Base-by-base conservation (phyloP, 768 basidiomycete genomes). In the Agrocybe pediades region DNA sequence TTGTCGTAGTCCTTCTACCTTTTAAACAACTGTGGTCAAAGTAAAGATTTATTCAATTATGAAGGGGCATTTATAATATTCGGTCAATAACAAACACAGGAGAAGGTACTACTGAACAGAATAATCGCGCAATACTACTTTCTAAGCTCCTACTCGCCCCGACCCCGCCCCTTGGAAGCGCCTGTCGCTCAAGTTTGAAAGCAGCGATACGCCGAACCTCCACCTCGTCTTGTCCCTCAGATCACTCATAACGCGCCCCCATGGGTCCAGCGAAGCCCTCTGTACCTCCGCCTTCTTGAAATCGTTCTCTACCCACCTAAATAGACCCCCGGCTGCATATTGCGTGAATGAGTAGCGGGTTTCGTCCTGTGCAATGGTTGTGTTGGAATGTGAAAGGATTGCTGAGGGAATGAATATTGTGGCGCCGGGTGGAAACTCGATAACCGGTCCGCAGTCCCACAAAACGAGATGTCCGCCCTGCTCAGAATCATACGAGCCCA, bases 381-480 rank as follows among this genome's bases (percentile, higher is more conserved):
- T 45, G 30, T 49, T 55, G 20, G 47, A 50, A 36, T 55, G 54
- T 6, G 47, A 16, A 15, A 55, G 20, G 19, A 45, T n/a, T 2
- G 54, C 54, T 1, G 54, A 55, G 19, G 54, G 39, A 20, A 55
- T 24, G 1, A 48, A 21, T 21, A 54, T 48, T 3, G 46, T 54
- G 6, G 53, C 47, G 1, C 46, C 53, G 5, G 53, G 53, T n/a
- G 53, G 53, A 19, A 54, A 54, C 17, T 54, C 39, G 17, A 54
- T 42, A 9, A 48, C 47, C 5, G 48, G 36, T 9, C 39, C 20
- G 21, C 19, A 49, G 13, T 54, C 46, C 46, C 46, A 54, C 2
- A 55, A 24, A 29, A 55, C 27, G 2, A 55, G 16, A n/a, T 55
- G 54, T 0, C 54, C 54, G 3, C 54, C 48, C 17, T 24, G 17